These are phyloP conservation scores for Hyaloscypha variabilis DNA, from an alignment of 495 filamentous ascomycete genomes.

Conservation along the genomic window DNA sequence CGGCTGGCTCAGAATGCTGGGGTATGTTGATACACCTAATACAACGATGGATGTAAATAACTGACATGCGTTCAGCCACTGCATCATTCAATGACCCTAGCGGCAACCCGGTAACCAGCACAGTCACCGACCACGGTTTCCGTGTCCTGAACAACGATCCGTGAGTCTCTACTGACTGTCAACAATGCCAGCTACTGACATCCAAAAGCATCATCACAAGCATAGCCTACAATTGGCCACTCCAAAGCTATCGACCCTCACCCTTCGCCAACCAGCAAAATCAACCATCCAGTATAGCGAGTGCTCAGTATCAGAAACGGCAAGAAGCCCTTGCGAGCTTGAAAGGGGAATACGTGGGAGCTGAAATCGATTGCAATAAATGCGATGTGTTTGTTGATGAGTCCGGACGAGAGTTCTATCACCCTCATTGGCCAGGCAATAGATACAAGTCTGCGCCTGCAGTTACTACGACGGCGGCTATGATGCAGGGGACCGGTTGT, in stretches of 20 bases:
- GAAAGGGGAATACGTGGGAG: conserved; percentile 4
- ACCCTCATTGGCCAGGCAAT: background rate
- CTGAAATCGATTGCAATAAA: conserved; percentile 13
- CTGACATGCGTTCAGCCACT: background rate
- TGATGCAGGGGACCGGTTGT: background rate
- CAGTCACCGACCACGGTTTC: conserved; percentile 14
- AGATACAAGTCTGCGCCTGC: conserved; percentile 10
- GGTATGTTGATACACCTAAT: background rate
- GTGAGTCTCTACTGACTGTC: background rate
- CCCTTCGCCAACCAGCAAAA: background rate
- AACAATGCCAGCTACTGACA: background rate
- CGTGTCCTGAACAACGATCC: conserved; percentile 11
- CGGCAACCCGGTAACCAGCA: background rate
- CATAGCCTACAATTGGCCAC: conserved; percentile 6
- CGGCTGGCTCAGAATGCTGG: background rate
- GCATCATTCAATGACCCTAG: conserved; percentile 6
- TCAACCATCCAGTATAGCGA: conserved; percentile 9
- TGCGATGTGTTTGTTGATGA: conserved; percentile 13
- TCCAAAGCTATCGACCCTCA: conserved; percentile 3
- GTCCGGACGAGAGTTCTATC: conserved; percentile 6
- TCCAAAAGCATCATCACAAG: background rate
- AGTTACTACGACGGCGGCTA: conserved; percentile 3
- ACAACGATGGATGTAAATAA: conserved; percentile 1
- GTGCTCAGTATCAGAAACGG: conserved; percentile 9
- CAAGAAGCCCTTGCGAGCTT: conserved; percentile 11